phyloP scores from a whole-genome alignment of 1,284 basidiomycete species.

The Uromyces viciae-fabae region DNA sequence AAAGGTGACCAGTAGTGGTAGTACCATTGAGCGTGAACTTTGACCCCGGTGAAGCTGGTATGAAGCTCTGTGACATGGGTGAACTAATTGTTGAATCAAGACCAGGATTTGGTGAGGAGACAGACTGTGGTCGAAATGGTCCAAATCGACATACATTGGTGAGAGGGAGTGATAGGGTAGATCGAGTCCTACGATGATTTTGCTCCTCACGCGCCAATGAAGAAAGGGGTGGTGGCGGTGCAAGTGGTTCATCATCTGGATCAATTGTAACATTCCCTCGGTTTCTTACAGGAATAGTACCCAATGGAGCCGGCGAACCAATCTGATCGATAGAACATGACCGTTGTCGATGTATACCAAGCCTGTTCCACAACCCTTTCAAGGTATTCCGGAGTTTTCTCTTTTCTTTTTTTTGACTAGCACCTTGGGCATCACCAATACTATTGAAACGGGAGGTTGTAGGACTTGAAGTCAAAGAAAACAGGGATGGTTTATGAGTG shows the following conservation, averaged over 20 bases:
- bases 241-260: slow-evolving; percentile 26
- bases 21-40: neutral
- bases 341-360: slow-evolving; percentile 4
- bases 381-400: slow-evolving; percentile 25
- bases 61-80: slow-evolving; percentile 3
- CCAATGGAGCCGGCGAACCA: neutral
- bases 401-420: slow-evolving; percentile 6
- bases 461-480: neutral
- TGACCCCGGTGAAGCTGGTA: slow-evolving; percentile 6
- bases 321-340: slow-evolving; percentile 20
- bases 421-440: neutral
- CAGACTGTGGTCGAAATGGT: slow-evolving; percentile 1
- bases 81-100: neutral
- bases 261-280: neutral
- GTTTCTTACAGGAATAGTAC: neutral
- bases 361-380: slow-evolving; percentile 7
- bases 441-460: neutral
- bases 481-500: neutral
- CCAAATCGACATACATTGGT: neutral
- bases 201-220: slow-evolving; percentile 33
- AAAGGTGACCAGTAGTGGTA: neutral
- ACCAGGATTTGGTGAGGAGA: neutral
- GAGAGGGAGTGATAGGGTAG: slow-evolving; percentile 33
- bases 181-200: slow-evolving; percentile 33
- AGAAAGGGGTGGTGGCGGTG: slow-evolving; percentile 30